Conservation (phyloP, 2,329 filamentous ascomycete genomes). For the Acephala macrosclerotiorum region DNA sequence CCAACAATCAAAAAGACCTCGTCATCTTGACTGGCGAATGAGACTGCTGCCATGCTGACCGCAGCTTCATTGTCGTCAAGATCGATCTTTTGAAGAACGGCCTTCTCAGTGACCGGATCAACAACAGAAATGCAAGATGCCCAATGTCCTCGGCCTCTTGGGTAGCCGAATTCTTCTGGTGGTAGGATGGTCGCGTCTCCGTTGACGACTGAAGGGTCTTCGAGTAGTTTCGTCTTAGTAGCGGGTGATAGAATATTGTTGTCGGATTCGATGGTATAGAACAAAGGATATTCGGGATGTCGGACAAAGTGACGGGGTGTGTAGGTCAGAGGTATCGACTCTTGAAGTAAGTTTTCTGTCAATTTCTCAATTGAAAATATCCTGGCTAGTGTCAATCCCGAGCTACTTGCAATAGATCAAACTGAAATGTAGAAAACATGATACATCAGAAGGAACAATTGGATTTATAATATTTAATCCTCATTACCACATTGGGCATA, state of each 20-base stretch:
- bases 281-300: conserved; percentile 86
- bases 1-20: conserved; percentile 94
- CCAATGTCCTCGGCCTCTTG: conserved; percentile 85
- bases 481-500: conserved; percentile 48
- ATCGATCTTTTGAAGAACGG: conserved; percentile 79
- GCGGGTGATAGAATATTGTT: conserved; percentile 87
- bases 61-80: conserved; percentile 91
- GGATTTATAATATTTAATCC: conserved; percentile 67
- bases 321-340: conserved; percentile 85
- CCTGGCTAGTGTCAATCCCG: conserved; percentile 55
- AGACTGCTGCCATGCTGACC: conserved; percentile 82
- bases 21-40: conserved; percentile 87
- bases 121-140: conserved; percentile 94
- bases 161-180: conserved; percentile 87
- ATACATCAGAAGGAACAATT: conserved; percentile 97
- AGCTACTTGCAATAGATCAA: background rate
- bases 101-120: conserved; percentile 79
- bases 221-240: conserved; percentile 76
- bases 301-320: conserved; percentile 89
- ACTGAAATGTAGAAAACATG: conserved; percentile 32
- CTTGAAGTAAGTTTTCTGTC: conserved; percentile 84
- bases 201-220: conserved; percentile 74
- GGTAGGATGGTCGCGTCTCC: conserved; percentile 76
- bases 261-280: conserved; percentile 94
- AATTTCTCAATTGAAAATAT: conserved; percentile 93